Conservation (phyloP, 2,329 filamentous ascomycete species). For the Pseudodiploospora longispora region DNA sequence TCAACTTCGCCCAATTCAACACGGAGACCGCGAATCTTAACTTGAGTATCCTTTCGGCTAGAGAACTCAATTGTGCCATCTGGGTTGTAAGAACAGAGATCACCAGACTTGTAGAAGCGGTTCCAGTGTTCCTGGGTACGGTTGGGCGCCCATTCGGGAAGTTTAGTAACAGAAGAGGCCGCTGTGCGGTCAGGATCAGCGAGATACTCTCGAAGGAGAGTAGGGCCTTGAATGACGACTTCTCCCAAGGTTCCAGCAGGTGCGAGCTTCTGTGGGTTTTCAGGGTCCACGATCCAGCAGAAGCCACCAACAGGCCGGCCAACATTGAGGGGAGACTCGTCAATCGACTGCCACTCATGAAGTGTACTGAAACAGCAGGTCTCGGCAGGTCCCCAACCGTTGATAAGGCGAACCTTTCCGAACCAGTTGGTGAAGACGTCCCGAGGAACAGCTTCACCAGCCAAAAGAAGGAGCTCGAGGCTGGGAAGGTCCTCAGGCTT, state of each 20-base stretch:
- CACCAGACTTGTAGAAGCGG: neutral
- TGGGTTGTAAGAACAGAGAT: constrained; percentile 3
- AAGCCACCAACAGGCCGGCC: constrained; percentile 4
- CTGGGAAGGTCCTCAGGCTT: constrained; percentile 32
- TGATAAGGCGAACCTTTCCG: constrained; percentile 1
- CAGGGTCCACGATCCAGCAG: constrained; percentile 2
- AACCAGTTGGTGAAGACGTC: constrained; percentile 6
- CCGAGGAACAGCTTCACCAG: constrained; percentile 8
- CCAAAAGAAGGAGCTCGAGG: constrained; percentile 34
- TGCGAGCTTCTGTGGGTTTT: neutral
- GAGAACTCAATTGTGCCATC: neutral
- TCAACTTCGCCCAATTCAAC: neutral
- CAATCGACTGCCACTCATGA: neutral
- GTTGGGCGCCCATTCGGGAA: constrained; percentile 3
- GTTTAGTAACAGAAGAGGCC: neutral
- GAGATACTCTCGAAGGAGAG: constrained; percentile 3
- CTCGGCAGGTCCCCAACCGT: constrained; percentile 6
- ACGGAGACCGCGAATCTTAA: neutral
- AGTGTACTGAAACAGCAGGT: neutral
- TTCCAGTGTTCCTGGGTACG: no score
- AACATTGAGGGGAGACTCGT: neutral
- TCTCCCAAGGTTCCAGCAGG: constrained; percentile 6
- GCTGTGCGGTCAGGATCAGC: constrained; percentile 1
- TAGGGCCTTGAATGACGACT: constrained; percentile 4
- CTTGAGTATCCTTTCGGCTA: neutral